Evolutionary conservation across 1,139 yeast species (phyloP).

Genomic region (Saccharomyces hybrid): DNA sequence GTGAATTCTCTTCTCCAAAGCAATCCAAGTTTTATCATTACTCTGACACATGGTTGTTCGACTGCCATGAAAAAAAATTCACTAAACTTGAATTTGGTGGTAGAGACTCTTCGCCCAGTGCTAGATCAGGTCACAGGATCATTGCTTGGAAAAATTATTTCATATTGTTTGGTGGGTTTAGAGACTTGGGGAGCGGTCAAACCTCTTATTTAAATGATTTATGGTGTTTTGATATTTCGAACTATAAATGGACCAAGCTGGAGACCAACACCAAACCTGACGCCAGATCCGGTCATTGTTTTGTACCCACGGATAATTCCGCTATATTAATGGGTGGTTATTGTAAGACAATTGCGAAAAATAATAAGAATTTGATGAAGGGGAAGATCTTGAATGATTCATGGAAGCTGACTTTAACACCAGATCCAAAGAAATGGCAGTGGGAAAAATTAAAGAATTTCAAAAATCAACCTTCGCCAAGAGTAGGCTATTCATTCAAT

Average conservation of each 20-base stretch:
- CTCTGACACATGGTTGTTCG: slow-evolving; percentile 92
- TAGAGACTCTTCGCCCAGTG: slow-evolving; percentile 60
- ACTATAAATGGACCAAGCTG: slow-evolving; percentile 84
- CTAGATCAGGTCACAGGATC: slow-evolving; percentile 89
- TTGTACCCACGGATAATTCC: slow-evolving; percentile 77
- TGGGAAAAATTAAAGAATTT: slow-evolving; percentile 89
- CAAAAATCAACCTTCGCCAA: slow-evolving; percentile 81
- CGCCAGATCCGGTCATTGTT: slow-evolving; percentile 88
- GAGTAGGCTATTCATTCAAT: slow-evolving; percentile 90
- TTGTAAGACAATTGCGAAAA: slow-evolving; percentile 79
- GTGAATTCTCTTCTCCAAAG: slow-evolving; percentile 94
- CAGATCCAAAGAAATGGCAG: slow-evolving; percentile 68
- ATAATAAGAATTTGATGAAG: slow-evolving; percentile 66
- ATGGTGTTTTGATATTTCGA: slow-evolving; percentile 88
- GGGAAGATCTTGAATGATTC: slow-evolving; percentile 87
- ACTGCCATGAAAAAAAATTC: slow-evolving; percentile 83
- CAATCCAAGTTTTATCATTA: slow-evolving; percentile 94
- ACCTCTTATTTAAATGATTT: slow-evolving; percentile 79
- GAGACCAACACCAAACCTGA: slow-evolving; percentile 90
- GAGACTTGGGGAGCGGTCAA: slow-evolving; percentile 69
- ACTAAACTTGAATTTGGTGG: slow-evolving; percentile 56
- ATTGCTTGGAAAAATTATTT: slow-evolving; percentile 87
- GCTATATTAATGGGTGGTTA: slow-evolving; percentile 90
- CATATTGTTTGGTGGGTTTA: slow-evolving; percentile 82
- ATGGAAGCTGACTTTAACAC: slow-evolving; percentile 84